Percentiles rank a stretch among this genome's conserved stretches.
Evolutionary conservation across 2,329 filamentous ascomycete genomes (phyloP).

Genomic region (Drechslera avenae): DNA sequence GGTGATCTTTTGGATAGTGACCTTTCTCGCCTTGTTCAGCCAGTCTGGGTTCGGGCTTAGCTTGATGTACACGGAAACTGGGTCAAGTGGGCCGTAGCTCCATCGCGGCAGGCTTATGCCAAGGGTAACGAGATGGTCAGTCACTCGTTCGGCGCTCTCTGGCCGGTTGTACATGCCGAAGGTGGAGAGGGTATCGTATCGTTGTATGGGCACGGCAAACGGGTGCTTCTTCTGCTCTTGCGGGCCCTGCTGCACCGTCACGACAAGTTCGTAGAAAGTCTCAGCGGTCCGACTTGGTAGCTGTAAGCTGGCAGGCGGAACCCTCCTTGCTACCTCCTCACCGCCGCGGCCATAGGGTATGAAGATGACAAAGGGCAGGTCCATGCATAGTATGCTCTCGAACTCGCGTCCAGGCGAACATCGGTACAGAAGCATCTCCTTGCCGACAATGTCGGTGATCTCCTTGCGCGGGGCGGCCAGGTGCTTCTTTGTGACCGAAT

Average conservation of each 20-base stretch:
- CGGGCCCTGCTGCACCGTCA: slow-evolving; percentile 90
- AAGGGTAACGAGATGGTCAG: slow-evolving; percentile 88
- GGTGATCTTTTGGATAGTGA: slow-evolving; percentile 93
- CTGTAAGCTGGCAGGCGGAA: slow-evolving; percentile 90
- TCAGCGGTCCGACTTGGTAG: slow-evolving; percentile 92
- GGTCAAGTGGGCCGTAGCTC: slow-evolving; percentile 95
- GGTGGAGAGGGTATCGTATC: slow-evolving; percentile 95
- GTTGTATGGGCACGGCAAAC: slow-evolving; percentile 86
- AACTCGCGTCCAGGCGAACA: slow-evolving; percentile 82
- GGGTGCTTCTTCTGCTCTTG: slow-evolving; percentile 86
- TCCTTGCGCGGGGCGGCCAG: slow-evolving; percentile 89
- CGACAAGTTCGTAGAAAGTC: slow-evolving; percentile 95
- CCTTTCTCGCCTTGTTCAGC: slow-evolving; percentile 85
- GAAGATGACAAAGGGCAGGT: slow-evolving; percentile 94
- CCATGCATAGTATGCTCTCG: slow-evolving; percentile 92
- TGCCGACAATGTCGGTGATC: slow-evolving; percentile 89
- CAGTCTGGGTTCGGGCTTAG: slow-evolving; percentile 90
- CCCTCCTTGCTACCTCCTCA: slow-evolving; percentile 84
- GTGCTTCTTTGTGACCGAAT: slow-evolving; percentile 91
- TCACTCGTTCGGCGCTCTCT: slow-evolving; percentile 81
- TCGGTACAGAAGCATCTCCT: slow-evolving; percentile 90
- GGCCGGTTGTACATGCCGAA: slow-evolving; percentile 99
- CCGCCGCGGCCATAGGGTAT: slow-evolving; percentile 93
- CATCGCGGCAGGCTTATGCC: slow-evolving; percentile 91
- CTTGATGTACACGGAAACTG: slow-evolving; percentile 95